Percentiles rank a stretch among this genome's conserved stretches.
Evolutionary conservation across 2,329 filamentous ascomycete genomes (phyloP).

Genomic region (Penicillium sp.): DNA sequence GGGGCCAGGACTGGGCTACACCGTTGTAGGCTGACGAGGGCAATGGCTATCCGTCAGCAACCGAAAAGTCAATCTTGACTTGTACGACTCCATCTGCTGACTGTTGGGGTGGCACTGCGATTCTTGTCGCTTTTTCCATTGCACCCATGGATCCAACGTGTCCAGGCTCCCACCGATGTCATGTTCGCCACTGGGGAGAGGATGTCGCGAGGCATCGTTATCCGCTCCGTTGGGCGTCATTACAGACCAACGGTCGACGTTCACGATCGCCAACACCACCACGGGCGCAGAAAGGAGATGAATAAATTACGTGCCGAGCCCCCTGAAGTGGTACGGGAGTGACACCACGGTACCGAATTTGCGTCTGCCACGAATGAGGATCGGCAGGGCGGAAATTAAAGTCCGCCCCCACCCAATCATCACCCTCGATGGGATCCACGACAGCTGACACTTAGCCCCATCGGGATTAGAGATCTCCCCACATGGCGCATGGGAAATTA

Average conservation of each 20-base stretch:
- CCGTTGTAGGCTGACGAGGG: not conserved
- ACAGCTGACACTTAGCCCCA: slow-evolving; percentile 15
- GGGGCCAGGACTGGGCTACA: not conserved
- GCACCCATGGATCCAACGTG: not conserved
- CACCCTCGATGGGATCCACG: fast-evolving
- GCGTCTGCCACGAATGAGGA: slow-evolving; percentile 15
- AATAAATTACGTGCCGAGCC: slow-evolving; percentile 1
- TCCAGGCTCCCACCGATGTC: slow-evolving; percentile 1
- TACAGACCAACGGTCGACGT: no score
- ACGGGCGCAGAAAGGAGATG: not conserved
- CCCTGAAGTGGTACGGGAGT: not conserved
- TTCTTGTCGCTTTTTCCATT: not conserved
- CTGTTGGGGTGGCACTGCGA: not conserved
- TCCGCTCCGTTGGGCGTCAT: no score
- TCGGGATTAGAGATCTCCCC: slow-evolving; percentile 20
- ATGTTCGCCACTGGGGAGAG: not conserved
- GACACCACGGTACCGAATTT: not conserved
- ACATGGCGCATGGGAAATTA: slow-evolving; percentile 21
- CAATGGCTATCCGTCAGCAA: not conserved
- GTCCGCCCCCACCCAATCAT: slow-evolving; percentile 14
- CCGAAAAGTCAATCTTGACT: not conserved
- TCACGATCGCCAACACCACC: not conserved
- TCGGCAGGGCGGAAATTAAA: slow-evolving; percentile 31
- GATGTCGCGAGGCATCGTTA: not conserved
- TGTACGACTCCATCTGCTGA: not conserved